Conservation (phyloP, 208 protist species). For the Trypanosoma caninum region DNA sequence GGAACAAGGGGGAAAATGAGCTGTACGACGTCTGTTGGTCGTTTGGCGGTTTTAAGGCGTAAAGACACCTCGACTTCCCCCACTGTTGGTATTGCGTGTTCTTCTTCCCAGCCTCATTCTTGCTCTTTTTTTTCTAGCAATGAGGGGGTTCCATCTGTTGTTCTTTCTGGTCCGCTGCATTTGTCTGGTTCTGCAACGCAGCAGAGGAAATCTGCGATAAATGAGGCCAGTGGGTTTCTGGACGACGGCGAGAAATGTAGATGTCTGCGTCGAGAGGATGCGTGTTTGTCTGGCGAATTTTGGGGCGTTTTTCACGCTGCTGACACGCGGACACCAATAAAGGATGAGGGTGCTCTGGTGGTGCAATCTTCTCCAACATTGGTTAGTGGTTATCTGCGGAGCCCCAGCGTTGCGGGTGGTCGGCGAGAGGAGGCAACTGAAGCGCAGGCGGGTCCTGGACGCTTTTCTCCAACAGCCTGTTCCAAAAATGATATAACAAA, state of each 20-base stretch:
- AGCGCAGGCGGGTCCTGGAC: not conserved
- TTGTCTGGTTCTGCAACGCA: no score
- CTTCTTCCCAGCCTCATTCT: not conserved
- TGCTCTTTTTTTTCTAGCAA: not conserved
- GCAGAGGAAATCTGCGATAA: not conserved
- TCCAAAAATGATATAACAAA: not conserved
- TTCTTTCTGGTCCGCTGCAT: not conserved
- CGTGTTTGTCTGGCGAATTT: not conserved
- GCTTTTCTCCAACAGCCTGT: slow-evolving; percentile 3
- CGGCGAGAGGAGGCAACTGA: slow-evolving; percentile 10
- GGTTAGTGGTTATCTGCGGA: slow-evolving; percentile 6
- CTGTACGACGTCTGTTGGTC: no score
- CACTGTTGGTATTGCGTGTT: not conserved
- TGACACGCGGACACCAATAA: not conserved
- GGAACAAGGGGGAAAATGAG: no score
- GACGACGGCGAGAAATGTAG: not conserved
- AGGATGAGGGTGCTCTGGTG: not conserved
- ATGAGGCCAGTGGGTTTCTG: not conserved
- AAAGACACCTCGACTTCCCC: not conserved
- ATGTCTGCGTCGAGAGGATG: not conserved
- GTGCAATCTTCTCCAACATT: not conserved
- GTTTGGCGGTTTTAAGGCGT: not conserved
- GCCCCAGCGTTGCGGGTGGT: slow-evolving; percentile 2
- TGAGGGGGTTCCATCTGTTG: slow-evolving; percentile 5
- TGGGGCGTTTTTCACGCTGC: not conserved